These are phyloP conservation scores for Ceratobasidium sp. DNA, from an alignment of 1,284 basidiomycete species.

Conservation along the genomic window DNA sequence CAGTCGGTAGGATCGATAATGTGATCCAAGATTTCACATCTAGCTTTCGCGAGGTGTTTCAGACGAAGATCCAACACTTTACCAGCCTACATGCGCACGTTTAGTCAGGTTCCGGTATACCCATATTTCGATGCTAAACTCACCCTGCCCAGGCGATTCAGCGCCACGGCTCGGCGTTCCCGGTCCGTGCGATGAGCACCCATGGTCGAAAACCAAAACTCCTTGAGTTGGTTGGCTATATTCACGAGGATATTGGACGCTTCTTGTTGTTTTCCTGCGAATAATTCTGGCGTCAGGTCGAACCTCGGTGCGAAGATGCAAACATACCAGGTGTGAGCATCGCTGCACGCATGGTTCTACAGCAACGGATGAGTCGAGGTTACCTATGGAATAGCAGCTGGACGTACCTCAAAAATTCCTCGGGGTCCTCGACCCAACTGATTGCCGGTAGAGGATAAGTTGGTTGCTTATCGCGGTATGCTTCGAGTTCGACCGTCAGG, in stretches of 20 bases:
- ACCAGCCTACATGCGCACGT: background rate
- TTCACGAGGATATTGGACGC: background rate
- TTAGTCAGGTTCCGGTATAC: background rate
- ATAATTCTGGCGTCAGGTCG: background rate
- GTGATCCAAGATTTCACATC: conserved; percentile 8
- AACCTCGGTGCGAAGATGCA: background rate
- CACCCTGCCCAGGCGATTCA: no score
- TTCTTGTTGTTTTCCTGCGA: background rate
- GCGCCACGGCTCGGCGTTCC: no score
- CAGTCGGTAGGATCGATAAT: conserved; percentile 5
- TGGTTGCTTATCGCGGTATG: background rate
- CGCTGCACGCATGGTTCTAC: background rate
- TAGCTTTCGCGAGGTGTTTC: background rate
- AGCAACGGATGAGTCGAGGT: background rate
- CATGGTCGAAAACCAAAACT: no score
- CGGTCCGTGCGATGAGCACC: no score
- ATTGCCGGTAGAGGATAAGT: background rate
- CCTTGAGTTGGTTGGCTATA: no score
- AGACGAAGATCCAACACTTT: background rate
- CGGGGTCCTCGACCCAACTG: background rate
- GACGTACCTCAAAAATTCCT: background rate
- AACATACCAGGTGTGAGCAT: background rate
- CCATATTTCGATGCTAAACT: background rate
- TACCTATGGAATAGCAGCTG: background rate
- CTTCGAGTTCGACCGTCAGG: background rate